These are phyloP conservation scores for Laguncularia racemosa DNA, from an alignment of 345 rosid species.

Conservation along the genomic window DNA sequence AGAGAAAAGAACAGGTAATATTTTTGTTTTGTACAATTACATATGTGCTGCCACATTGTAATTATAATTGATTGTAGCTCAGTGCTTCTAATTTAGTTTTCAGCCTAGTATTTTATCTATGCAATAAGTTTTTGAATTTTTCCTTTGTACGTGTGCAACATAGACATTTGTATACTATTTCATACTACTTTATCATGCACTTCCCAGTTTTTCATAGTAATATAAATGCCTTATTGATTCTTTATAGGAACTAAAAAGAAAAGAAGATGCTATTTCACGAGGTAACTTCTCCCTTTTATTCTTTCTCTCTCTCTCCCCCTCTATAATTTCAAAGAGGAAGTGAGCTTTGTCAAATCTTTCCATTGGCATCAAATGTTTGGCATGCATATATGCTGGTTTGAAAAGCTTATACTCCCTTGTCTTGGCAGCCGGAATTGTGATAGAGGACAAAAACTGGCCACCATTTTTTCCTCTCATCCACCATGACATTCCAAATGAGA, in stretches of 20 bases:
- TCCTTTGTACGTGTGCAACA: neutral
- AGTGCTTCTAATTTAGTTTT: neutral
- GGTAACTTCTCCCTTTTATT: conserved; percentile 22
- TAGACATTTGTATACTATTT: neutral
- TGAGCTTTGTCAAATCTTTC: neutral
- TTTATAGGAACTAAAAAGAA: conserved; percentile 73
- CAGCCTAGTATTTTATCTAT: no score
- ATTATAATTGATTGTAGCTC: neutral
- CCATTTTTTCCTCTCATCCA: conserved; percentile 89
- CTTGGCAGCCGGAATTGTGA: conserved; percentile 81
- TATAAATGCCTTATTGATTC: conserved; percentile 9
- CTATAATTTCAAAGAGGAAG: neutral
- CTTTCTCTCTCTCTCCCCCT: no score
- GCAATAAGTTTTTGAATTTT: neutral
- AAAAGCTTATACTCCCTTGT: conserved; percentile 9
- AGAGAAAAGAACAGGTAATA: conserved; percentile 71
- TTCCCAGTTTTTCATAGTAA: conserved; percentile 4
- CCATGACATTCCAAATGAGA: conserved; percentile 88
- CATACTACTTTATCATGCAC: conserved; percentile 1
- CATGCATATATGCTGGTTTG: neutral
- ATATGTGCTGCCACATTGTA: neutral
- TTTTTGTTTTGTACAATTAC: neutral
- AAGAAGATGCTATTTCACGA: conserved; percentile 74
- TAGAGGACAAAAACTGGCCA: conserved; percentile 97
- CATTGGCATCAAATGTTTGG: neutral